Evolutionary conservation across 2,329 filamentous ascomycete species (phyloP).

Genomic region (Diaporthe eres): DNA sequence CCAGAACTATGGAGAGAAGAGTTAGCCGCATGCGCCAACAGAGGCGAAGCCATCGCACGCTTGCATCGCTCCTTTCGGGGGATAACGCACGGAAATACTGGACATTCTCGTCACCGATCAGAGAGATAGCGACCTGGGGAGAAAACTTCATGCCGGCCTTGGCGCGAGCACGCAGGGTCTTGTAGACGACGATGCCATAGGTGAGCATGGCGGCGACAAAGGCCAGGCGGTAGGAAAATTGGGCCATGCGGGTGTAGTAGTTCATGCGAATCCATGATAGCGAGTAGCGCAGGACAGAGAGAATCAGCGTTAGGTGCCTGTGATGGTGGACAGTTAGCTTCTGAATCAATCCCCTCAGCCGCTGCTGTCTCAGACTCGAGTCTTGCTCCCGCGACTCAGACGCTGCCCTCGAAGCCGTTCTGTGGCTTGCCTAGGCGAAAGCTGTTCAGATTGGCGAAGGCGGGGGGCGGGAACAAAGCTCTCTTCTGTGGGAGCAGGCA

Average conservation of each 20-base stretch:
- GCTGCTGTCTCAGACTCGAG: slow-evolving; percentile 39
- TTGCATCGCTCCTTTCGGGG: neutral
- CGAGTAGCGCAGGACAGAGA: slow-evolving; percentile 85
- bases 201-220: slow-evolving; percentile 92
- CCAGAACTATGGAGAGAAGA: slow-evolving; percentile 76
- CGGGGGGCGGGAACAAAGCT: slow-evolving; percentile 1
- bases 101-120: slow-evolving; percentile 93
- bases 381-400: neutral
- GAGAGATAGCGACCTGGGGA: slow-evolving; percentile 70
- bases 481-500: slow-evolving; percentile 39
- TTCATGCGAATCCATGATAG: slow-evolving; percentile 93
- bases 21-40: slow-evolving; percentile 42
- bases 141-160: slow-evolving; percentile 77
- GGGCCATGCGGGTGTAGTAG: slow-evolving; percentile 82
- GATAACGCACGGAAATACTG: slow-evolving; percentile 88
- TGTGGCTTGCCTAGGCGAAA: neutral
- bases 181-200: slow-evolving; percentile 99
- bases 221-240: slow-evolving; percentile 88
- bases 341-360: neutral
- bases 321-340: slow-evolving; percentile 35
- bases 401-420: neutral
- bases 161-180: slow-evolving; percentile 89
- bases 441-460: neutral
- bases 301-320: slow-evolving; percentile 88
- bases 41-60: neutral